Conservation (phyloP, 768 basidiomycete species). For the Tephrocybe sp. region DNA sequence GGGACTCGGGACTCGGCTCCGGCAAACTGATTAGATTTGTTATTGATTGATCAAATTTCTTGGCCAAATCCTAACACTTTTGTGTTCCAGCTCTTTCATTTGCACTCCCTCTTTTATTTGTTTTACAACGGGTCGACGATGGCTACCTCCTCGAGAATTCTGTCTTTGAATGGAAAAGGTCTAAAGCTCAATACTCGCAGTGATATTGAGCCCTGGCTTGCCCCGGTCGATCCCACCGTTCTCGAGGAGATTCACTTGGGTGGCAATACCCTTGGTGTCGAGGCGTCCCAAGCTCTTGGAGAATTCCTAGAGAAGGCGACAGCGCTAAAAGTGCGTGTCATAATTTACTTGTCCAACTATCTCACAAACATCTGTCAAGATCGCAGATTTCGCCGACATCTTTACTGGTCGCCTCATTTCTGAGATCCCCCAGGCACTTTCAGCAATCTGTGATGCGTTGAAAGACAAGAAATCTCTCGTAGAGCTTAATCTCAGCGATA, state of each 20-base stretch:
- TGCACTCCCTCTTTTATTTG: no score
- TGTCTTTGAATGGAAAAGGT: constrained; percentile 58
- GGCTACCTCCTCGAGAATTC: constrained; percentile 31
- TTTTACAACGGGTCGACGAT: constrained; percentile 12
- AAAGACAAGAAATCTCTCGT: constrained; percentile 76
- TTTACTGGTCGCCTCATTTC: constrained; percentile 96
- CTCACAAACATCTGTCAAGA: constrained; percentile 40
- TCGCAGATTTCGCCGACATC: constrained; percentile 96
- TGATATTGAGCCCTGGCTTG: constrained; percentile 76
- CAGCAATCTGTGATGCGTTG: constrained; percentile 86
- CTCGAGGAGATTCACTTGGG: constrained; percentile 91
- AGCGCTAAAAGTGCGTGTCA: constrained; percentile 60
- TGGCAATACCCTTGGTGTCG: constrained; percentile 92
- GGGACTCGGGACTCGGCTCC: no score
- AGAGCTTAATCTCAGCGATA: constrained; percentile 91
- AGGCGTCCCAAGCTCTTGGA: constrained; percentile 82
- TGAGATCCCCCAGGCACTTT: constrained; percentile 90
- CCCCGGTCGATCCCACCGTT: constrained; percentile 57
- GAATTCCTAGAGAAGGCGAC: constrained; percentile 72
- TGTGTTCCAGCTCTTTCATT: no score
- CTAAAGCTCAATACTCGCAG: constrained; percentile 78
- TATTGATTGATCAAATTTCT: constrained; percentile 1
- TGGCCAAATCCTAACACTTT: no score
- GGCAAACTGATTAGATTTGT: neutral
- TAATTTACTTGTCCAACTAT: neutral